Conservation (phyloP, 192 early-diverging fungal genomes). For the Coemansia sp. region DNA sequence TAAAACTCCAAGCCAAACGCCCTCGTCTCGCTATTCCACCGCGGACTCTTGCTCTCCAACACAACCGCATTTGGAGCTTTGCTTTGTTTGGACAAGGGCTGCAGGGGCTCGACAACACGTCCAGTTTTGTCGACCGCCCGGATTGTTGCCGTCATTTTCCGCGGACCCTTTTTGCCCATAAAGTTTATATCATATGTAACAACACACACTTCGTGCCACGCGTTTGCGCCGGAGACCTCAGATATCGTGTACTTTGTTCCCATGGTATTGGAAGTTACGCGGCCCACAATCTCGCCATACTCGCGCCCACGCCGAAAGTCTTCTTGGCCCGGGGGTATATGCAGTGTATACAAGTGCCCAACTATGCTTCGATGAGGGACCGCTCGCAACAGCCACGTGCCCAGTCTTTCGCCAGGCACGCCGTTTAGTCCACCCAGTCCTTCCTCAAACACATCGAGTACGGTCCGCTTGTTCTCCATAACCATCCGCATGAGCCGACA, state of each 20-base stretch:
- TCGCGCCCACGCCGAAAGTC: neutral
- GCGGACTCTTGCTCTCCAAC: conserved; percentile 87
- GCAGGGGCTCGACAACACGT: neutral
- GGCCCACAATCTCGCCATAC: conserved; percentile 11
- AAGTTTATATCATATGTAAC: conserved; percentile 86
- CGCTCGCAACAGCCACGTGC: conserved; percentile 7
- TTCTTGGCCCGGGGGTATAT: neutral
- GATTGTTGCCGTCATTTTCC: conserved; percentile 85
- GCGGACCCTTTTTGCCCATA: conserved; percentile 85
- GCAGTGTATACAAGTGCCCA: conserved; percentile 13
- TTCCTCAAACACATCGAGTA: conserved; percentile 19
- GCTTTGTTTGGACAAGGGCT: neutral
- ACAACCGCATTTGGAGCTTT: conserved; percentile 32
- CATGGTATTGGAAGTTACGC: conserved; percentile 68
- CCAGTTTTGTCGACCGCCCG: conserved; percentile 30
- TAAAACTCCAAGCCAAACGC: conserved; percentile 94
- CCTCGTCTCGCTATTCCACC: conserved; percentile 87
- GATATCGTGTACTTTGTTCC: conserved; percentile 82
- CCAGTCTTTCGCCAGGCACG: conserved; percentile 1
- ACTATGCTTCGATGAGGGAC: conserved; percentile 4
- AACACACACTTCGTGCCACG: conserved; percentile 34
- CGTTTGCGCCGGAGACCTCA: conserved; percentile 56
- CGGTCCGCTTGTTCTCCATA: neutral
- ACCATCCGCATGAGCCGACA: conserved; percentile 22
- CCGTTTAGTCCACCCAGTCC: conserved; percentile 2